Evolutionary conservation across 2,329 filamentous ascomycete genomes (phyloP).

Genomic region (Claviceps cyperi): DNA sequence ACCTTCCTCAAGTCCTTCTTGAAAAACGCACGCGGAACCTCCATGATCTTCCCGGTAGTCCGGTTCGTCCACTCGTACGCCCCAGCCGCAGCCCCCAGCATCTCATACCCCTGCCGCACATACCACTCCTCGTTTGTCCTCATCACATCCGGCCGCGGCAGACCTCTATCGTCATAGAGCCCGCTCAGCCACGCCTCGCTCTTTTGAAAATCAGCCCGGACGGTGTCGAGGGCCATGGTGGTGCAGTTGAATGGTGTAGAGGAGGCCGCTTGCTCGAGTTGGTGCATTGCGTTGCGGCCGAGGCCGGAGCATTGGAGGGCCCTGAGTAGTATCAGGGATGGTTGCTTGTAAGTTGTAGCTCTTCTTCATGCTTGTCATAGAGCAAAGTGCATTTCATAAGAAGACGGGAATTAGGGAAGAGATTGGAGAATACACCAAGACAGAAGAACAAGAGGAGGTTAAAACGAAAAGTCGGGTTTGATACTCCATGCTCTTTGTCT

Average conservation of each 20-base stretch:
- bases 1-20: background rate
- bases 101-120: slow-evolving; percentile 13
- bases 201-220: slow-evolving; percentile 15
- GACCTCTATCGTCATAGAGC: slow-evolving; percentile 15
- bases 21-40: background rate
- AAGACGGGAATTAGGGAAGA: no score
- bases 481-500: no score
- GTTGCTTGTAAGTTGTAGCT: background rate
- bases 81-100: slow-evolving; percentile 6
- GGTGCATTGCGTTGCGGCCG: slow-evolving; percentile 21
- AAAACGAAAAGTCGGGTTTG: no score
- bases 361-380: no score
- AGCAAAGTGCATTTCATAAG: background rate
- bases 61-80: slow-evolving; percentile 6
- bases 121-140: slow-evolving; percentile 19
- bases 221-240: slow-evolving; percentile 22
- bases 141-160: slow-evolving; percentile 14
- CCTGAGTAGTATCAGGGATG: slow-evolving; percentile 4
- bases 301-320: slow-evolving; percentile 22
- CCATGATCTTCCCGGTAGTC: background rate
- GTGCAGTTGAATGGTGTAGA: slow-evolving; percentile 18
- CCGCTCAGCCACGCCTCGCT: slow-evolving; percentile 10
- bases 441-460: background rate
- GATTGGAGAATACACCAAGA: background rate
- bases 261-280: slow-evolving; percentile 18